Percentiles rank a stretch among this genome's conserved stretches.
Evolutionary conservation across 129 eudicot genomes (phyloP).

Genomic region (Flaveria robusta): DNA sequence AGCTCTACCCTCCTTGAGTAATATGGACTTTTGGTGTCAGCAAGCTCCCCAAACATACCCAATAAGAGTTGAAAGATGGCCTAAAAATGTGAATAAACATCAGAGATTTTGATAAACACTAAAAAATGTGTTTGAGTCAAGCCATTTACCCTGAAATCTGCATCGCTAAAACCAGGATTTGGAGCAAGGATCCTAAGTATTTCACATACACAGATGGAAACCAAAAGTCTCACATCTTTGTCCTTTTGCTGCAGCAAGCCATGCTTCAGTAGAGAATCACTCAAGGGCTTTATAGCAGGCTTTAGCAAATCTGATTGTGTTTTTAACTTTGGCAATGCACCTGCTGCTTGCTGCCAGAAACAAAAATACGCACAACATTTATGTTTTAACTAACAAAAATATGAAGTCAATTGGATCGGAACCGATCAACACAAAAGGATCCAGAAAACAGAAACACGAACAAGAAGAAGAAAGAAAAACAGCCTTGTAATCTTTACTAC

Average conservation of each 20-base stretch:
- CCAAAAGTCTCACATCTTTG: slow-evolving; percentile 81
- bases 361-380: slow-evolving; percentile 8
- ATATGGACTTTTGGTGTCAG: slow-evolving; percentile 60
- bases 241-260: slow-evolving; percentile 77
- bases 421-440: too few relatives aligned
- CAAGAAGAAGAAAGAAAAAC: too few relatives aligned
- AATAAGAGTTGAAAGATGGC: slow-evolving; percentile 73
- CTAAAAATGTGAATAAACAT: slow-evolving; percentile 42
- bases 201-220: slow-evolving; percentile 81
- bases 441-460: too few relatives aligned
- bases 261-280: slow-evolving; percentile 72
- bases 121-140: slow-evolving; percentile 4
- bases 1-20: slow-evolving; percentile 64
- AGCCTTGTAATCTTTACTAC: too few relatives aligned
- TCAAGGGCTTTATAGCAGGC: slow-evolving; percentile 67
- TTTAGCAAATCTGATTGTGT: slow-evolving; percentile 55
- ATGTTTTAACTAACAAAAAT: slow-evolving; percentile 1
- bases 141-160: slow-evolving; percentile 59
- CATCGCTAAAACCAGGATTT: slow-evolving; percentile 64
- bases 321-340: slow-evolving; percentile 58
- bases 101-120: slow-evolving; percentile 10
- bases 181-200: slow-evolving; percentile 89
- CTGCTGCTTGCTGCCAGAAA: slow-evolving; percentile 68
- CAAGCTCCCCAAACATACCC: slow-evolving; percentile 76
- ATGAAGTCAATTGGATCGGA: too few relatives aligned